phyloP scores from a whole-genome alignment of 768 basidiomycete genomes.

The Lactifluus rugatus region DNA sequence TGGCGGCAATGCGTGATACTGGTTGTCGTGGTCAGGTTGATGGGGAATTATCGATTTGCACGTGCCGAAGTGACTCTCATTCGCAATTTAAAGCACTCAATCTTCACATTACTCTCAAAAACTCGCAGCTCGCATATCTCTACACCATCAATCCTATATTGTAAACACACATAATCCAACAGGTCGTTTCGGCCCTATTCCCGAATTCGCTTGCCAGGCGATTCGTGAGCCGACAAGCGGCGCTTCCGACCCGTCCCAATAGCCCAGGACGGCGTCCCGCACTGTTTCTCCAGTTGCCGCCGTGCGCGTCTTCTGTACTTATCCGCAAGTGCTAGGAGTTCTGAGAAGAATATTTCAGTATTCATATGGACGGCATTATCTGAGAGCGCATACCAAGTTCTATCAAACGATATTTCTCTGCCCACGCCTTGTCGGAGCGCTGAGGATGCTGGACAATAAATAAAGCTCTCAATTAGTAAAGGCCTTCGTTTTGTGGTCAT shows the following conservation, averaged over 20 bases:
- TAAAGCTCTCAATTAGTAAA: neutral
- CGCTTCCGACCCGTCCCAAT: constrained; percentile 10
- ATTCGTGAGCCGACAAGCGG: neutral
- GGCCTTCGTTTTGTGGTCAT: too few species aligned
- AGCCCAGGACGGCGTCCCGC: constrained; percentile 23
- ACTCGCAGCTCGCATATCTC: neutral
- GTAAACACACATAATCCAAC: constrained; percentile 6
- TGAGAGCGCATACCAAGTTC: constrained; percentile 5
- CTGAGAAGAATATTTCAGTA: constrained; percentile 3
- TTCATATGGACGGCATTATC: neutral
- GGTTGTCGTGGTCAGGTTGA: constrained; percentile 22
- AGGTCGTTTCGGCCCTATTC: neutral
- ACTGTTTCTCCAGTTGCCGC: constrained; percentile 17
- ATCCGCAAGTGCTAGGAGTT: constrained; percentile 20
- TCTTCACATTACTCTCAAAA: neutral
- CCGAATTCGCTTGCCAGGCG: constrained; percentile 8
- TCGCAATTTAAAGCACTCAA: neutral
- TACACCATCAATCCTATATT: neutral
- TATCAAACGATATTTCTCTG: constrained; percentile 4
- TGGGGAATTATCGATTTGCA: constrained; percentile 11
- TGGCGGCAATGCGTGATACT: constrained; percentile 31
- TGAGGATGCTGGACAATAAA: constrained; percentile 4
- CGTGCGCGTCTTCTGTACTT: constrained; percentile 21
- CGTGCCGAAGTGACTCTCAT: constrained; percentile 1
- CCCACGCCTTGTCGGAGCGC: constrained; percentile 5